Percentiles rank a stretch among this genome's conserved stretches.
Evolutionary conservation across 2,329 filamentous ascomycete genomes (phyloP).

Genomic region (Cladosporium sp.): DNA sequence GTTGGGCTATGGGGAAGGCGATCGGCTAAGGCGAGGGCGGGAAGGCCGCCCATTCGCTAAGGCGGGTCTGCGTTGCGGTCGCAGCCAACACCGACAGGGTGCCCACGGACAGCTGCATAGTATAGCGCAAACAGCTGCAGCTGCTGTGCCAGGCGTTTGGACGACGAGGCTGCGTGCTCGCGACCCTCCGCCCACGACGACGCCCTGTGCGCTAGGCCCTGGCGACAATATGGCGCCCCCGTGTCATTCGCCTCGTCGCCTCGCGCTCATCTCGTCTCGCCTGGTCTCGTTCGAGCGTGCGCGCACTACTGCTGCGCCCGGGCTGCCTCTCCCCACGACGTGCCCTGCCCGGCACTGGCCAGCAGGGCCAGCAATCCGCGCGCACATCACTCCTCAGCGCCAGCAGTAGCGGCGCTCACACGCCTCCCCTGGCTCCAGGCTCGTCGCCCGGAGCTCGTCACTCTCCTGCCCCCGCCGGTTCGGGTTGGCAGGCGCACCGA

Average conservation of each 20-base stretch:
- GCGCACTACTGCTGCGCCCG: neutral
- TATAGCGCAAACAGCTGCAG: neutral
- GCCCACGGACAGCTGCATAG: slow-evolving; percentile 6
- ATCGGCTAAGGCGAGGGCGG: slow-evolving; percentile 4
- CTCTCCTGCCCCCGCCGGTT: neutral
- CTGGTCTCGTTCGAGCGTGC: neutral
- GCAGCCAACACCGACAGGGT: slow-evolving; percentile 3
- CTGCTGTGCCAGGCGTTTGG: slow-evolving; percentile 5
- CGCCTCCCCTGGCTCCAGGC: neutral
- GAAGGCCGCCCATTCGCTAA: slow-evolving; percentile 8
- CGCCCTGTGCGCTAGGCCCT: slow-evolving; percentile 4
- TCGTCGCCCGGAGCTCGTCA: neutral
- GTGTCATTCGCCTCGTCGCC: neutral
- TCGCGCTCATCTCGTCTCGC: neutral
- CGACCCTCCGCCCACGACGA: neutral
- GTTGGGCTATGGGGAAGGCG: slow-evolving; percentile 6
- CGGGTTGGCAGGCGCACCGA: neutral
- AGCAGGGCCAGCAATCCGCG: neutral
- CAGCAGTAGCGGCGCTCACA: neutral
- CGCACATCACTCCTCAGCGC: neutral
- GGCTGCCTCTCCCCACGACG: neutral
- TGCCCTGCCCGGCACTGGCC: neutral
- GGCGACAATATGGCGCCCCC: neutral
- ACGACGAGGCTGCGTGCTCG: neutral
- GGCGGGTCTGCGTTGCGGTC: slow-evolving; percentile 9